Evolutionary conservation across 2,329 filamentous ascomycete genomes (phyloP).

Genomic region (Pseudopyricularia javanii): DNA sequence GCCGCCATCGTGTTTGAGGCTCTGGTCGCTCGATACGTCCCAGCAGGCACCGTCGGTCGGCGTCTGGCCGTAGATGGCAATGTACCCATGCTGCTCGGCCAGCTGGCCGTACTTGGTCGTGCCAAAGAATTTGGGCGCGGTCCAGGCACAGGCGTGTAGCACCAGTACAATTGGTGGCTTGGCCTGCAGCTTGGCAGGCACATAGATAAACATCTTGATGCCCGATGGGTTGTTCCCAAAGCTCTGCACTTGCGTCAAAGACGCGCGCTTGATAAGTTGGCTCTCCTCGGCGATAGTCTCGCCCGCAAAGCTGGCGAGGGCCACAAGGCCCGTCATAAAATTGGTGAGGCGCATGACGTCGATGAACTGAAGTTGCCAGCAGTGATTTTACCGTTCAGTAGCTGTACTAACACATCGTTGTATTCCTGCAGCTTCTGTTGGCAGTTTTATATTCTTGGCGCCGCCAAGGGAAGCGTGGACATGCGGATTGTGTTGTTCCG

Average conservation of each 20-base stretch:
- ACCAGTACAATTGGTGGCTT: constrained; percentile 40
- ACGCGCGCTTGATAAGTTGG: not conserved
- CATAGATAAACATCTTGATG: constrained; percentile 39
- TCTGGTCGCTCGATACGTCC: constrained; percentile 40
- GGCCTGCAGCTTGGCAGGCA: constrained; percentile 25
- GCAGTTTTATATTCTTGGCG: too few relatives aligned
- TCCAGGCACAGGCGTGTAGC: constrained; percentile 45
- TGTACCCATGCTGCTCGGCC: constrained; percentile 40
- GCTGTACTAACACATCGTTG: too few relatives aligned
- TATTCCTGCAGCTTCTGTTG: too few relatives aligned
- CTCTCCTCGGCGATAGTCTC: not conserved
- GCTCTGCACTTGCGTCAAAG: constrained; percentile 4
- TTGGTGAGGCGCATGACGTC: not conserved
- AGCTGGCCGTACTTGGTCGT: constrained; percentile 39
- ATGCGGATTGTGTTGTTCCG: too few relatives aligned
- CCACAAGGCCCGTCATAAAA: not conserved
- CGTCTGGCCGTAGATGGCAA: constrained; percentile 28
- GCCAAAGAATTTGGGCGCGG: constrained; percentile 33
- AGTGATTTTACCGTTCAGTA: too few relatives aligned
- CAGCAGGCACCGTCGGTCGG: constrained; percentile 36
- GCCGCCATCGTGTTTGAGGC: constrained; percentile 34
- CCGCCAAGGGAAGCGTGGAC: too few relatives aligned
- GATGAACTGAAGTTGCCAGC: not conserved
- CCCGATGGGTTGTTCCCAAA: constrained; percentile 35
- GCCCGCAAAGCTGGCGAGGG: not conserved